A percentile compares a stretch with the other conserved stretches of the same genome.
phyloP scores from a whole-genome alignment of 2,329 filamentous ascomycete species.

The Curvularia eragrostidis region DNA sequence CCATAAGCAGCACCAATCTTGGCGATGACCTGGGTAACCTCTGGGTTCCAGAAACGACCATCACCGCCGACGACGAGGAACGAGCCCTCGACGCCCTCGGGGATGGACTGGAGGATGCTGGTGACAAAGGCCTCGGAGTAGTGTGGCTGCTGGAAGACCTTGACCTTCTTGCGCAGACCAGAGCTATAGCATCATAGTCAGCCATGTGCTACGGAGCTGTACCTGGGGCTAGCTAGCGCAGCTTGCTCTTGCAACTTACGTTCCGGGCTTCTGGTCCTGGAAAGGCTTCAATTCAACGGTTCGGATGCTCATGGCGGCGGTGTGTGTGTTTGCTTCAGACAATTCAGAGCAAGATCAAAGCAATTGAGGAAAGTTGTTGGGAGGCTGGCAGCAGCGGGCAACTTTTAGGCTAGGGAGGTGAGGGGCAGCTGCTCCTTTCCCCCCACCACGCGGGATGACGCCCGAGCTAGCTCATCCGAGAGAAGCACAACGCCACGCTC shows the following conservation, averaged over 20 bases:
- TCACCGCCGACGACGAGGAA: constrained; percentile 97
- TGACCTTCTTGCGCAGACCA: constrained; percentile 98
- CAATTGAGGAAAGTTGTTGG: constrained; percentile 22
- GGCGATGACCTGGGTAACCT: constrained; percentile 94
- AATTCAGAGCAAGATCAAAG: constrained; percentile 29
- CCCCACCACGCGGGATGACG: constrained; percentile 41
- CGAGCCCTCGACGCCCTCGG: constrained; percentile 85
- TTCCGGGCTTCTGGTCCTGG: constrained; percentile 97
- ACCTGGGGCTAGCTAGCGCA: constrained; percentile 4
- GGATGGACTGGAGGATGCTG: constrained; percentile 94
- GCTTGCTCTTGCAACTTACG: constrained; percentile 69
- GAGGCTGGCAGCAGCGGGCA: constrained; percentile 24
- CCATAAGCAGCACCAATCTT: constrained; percentile 97
- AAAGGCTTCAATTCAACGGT: constrained; percentile 85
- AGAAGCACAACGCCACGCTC: constrained; percentile 18
- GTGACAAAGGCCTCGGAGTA: constrained; percentile 97
- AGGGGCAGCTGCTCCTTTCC: constrained; percentile 33
- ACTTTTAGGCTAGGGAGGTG: constrained; percentile 38
- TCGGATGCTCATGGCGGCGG: constrained; percentile 67
- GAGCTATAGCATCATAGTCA: constrained; percentile 66
- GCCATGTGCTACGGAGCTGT: constrained; percentile 20
- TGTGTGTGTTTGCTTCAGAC: constrained; percentile 27
- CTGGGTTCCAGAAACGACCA: constrained; percentile 95
- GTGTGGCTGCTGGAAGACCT: constrained; percentile 91
- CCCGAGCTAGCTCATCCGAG: constrained; percentile 29